Base-by-base conservation (phyloP, 768 basidiomycete species). In the Boletus speciosus region DNA sequence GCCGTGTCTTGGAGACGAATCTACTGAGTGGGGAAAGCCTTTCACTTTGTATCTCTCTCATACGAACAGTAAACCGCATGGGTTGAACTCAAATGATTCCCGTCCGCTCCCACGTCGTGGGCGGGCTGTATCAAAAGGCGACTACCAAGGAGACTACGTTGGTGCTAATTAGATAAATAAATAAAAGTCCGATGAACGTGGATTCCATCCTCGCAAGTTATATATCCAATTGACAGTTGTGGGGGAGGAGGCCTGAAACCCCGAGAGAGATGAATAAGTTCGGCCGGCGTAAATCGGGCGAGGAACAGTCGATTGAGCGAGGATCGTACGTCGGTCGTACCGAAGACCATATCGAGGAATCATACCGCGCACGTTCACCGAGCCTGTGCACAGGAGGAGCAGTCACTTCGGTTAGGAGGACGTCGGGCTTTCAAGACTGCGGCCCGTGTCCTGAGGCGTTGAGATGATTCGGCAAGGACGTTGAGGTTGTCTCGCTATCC, bases 171-270 rank as follows among this genome's bases (percentile, higher is more conserved):
- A 39, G 32, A 56, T 47, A 36, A 36, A 29, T 29, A 29, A 29
- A 29, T 9, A 29, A 45, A 52, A 23, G 25, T 36, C 60, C 44
- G 47, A 57, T 61, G 59, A 61, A 42, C 55, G 51, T 49, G 59
- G 49, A 47, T 48, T 37, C 19, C 29, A 29, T 29, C 29, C 29
- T 29, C 1, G 29, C 2, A 9, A 29, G 29, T 29, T 0, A 29
- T 29, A 29, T 29, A 29, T 29, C 29, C 8, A 29, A 11, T 21
- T 34, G 36, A 38, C 44, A 27, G 39, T 55, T 19, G 32, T 16
- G 41, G 27, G 16, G 12, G 43, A 32, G 10, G 31, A 6, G 31
- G 31, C 23, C 39, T 12, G n/a, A 25, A 32, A 43, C 32, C 12
- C 11, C 23, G 14, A 7, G 8, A 14, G 34, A 36, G 47, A 6